Conservation (phyloP, 1,139 yeast species). For the Pneumocystis canis region DNA sequence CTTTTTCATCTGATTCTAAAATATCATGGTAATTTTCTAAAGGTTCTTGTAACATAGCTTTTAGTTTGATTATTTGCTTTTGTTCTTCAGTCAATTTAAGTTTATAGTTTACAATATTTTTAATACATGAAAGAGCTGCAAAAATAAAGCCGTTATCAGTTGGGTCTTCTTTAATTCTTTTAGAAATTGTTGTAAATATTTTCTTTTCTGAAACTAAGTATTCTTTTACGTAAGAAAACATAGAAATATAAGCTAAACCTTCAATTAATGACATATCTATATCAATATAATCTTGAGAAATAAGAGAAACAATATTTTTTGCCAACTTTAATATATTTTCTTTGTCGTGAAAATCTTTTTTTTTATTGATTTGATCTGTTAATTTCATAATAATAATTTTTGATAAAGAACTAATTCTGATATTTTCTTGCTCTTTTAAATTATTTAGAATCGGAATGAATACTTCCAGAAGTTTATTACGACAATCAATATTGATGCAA, state of each 20-base stretch:
- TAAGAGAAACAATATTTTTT: not conserved
- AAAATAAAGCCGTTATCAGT: not conserved
- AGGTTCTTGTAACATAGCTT: not conserved
- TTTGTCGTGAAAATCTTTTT: not conserved
- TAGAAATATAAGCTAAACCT: conserved; percentile 1
- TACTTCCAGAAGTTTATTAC: not conserved
- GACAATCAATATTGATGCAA: not conserved
- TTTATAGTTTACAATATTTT: not conserved
- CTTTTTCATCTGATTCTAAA: conserved; percentile 1
- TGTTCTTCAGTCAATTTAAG: not conserved
- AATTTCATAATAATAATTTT: not conserved
- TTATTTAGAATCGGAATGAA: not conserved
- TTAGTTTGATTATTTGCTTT: not conserved
- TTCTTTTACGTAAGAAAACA: not conserved
- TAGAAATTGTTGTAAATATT: not conserved
- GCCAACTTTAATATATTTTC: not conserved
- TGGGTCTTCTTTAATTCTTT: not conserved
- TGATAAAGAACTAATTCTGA: not conserved
- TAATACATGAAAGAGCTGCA: not conserved
- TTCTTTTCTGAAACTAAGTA: not conserved
- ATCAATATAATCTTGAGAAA: not conserved
- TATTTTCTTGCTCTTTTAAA: not conserved
- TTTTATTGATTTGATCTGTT: not conserved
- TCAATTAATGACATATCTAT: not conserved
- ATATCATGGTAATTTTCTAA: not conserved